These are phyloP conservation scores for Globisporangium mamillatum DNA, from an alignment of 352 stramenopile genomes.

Conservation along the genomic window DNA sequence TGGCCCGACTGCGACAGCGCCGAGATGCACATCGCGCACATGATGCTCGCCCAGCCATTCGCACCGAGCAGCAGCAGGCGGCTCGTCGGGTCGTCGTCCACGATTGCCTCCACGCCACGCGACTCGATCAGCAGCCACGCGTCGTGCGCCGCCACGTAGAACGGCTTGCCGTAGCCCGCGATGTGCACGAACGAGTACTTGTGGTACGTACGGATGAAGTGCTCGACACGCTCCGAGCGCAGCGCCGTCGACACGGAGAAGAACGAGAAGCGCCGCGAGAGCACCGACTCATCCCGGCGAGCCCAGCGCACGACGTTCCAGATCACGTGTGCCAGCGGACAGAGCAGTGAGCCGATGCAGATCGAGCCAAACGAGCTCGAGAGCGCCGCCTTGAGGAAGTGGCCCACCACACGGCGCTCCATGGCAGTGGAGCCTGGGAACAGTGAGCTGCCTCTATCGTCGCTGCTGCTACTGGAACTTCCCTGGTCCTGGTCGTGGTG, in stretches of 20 bases:
- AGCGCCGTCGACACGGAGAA: slow-evolving; percentile 20
- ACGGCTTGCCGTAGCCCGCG: slow-evolving; percentile 77
- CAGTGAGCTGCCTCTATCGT: slow-evolving; percentile 7
- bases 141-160: slow-evolving; percentile 74
- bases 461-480: slow-evolving; percentile 10
- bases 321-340: slow-evolving; percentile 68
- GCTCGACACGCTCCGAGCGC: slow-evolving; percentile 56
- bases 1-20: slow-evolving; percentile 51
- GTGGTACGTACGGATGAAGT: slow-evolving; percentile 85
- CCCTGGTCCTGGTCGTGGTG: neutral
- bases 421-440: slow-evolving; percentile 15
- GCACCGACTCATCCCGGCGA: slow-evolving; percentile 64
- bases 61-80: slow-evolving; percentile 65
- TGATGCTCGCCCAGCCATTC: slow-evolving; percentile 79
- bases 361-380: slow-evolving; percentile 81
- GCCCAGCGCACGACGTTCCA: slow-evolving; percentile 79
- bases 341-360: slow-evolving; percentile 79
- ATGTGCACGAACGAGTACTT: slow-evolving; percentile 87
- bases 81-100: slow-evolving; percentile 83
- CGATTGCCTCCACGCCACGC: slow-evolving; percentile 81
- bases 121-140: slow-evolving; percentile 75
- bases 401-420: slow-evolving; percentile 60
- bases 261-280: slow-evolving; percentile 51
- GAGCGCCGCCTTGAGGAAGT: slow-evolving; percentile 64
- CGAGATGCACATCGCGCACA: slow-evolving; percentile 65